Base-by-base conservation (phyloP, 2,329 filamentous ascomycete genomes). In the Penicillium sp. region DNA sequence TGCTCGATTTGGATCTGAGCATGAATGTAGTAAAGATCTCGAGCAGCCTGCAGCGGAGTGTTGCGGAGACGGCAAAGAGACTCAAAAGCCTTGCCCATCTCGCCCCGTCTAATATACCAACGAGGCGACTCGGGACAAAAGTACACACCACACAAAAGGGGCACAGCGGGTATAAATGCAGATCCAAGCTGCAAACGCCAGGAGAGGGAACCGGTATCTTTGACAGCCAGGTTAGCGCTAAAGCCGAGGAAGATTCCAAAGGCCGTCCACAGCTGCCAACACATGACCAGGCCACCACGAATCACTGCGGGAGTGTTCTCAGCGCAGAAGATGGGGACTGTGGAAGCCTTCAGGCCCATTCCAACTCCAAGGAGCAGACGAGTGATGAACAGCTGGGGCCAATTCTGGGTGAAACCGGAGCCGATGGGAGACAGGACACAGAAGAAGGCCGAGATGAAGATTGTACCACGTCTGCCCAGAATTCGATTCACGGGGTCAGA, bases 391-490 rank as follows among this genome's bases (percentile, higher is more conserved):
- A 85, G 70, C 58, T 84, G 74, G 7, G 66, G 68, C 81, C 82
- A 87, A 31, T 68, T 80, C 55, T 84, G 81, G 7, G 76, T 75
- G 13, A 81, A 59, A 0, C 77, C 86, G 46, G 80, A 82, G n/a
- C 83, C 86, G 54, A 90, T 81, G 1, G 86, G 82, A 1, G 86
- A 77, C 64, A 86, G 77, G 27, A 88, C 72, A 62, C 80, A 85
- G 63, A 87, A 83, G 57, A 84, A 69, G 10, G 79, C 81, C 6
- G 78, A 77, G 40, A 84, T 64, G 62, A 86, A 86, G 52, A 87
- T 87, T 40, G 81, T 79, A 9, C 82, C 81, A 44, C 82, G 79
- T 33, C 83, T 81, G 32, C 82, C 83, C 25, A 82, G 57, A 9
- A 69, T 69, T 35, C 79, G 69, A 59, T 87, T 87, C 10, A 81